Base-by-base conservation (phyloP, 164 flowering plant species). In the Warburgia ugandensis region DNA sequence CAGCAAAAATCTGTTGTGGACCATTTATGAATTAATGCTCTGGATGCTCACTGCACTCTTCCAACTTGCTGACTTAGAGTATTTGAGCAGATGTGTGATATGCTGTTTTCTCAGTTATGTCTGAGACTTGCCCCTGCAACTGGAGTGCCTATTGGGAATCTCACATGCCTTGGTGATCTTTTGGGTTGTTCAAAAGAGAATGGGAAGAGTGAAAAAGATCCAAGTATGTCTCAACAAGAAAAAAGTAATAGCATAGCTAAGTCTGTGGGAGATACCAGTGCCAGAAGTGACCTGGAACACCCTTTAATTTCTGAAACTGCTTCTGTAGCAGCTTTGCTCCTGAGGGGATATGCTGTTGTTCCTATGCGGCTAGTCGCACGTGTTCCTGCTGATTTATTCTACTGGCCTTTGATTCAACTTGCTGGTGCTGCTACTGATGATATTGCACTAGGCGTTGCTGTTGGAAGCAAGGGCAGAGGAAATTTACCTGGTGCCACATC, bases 341-440 rank as follows among this genome's bases (percentile, higher is more conserved):
- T 94, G 19, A 76, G 66, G 45, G 95, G 96, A 46, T 83, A 75
- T 27, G 96, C 96, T 27, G 64, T 81, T 63, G 96, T 94, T 53
- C 97, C 99, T 1, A 84, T 83, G 85, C 90, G 83, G 58, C 75
- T 94, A 53, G 82, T 94, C 55, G 79, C 96, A 45, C 92, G 80
- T 50, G 89, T 89, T 66, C 95, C 90, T 25, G 78, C 97, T 45
- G 76, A 78, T 45, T 71, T 94, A 55, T 82, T 94, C 52, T 76
- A 82, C 63, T 94, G 99, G 99, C 99, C 99, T 16, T 63, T 94
- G 72, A 94, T 94, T 72, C 99, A 94, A 67, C 95, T 94, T 62
- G 99, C 99, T 62, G 78, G 86, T 57, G 99, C 97, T 41, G 92
- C 88, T 49, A 78, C 99, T 32, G 99, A 94, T 63, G 80, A 89